Conservation (phyloP, 2,329 filamentous ascomycete species). For the Mollisiaceae sp. region DNA sequence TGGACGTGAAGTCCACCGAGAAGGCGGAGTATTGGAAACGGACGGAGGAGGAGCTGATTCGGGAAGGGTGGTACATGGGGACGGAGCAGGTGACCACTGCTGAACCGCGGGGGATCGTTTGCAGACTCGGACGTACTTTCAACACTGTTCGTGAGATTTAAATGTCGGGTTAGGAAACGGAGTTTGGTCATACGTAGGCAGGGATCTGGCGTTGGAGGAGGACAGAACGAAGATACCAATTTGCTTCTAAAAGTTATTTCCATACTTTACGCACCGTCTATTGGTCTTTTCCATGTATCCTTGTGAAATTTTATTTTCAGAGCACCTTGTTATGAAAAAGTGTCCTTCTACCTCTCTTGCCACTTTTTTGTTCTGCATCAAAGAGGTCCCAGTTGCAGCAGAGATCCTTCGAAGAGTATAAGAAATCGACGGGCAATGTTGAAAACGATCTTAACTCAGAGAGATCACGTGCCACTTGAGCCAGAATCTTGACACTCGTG, state of each 20-base stretch:
- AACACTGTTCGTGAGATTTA: neutral
- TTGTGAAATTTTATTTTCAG: too few relatives aligned
- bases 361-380: too few relatives aligned
- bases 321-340: too few relatives aligned
- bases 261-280: too few relatives aligned
- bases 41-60: slow-evolving; percentile 65
- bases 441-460: too few relatives aligned
- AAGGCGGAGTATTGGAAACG: slow-evolving; percentile 74
- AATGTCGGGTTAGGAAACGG: too few relatives aligned
- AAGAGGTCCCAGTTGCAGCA: too few relatives aligned
- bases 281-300: neutral
- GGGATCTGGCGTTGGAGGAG: neutral
- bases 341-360: too few relatives aligned
- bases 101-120: slow-evolving; percentile 23
- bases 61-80: slow-evolving; percentile 70
- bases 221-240: neutral
- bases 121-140: neutral
- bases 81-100: slow-evolving; percentile 38
- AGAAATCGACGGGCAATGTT: too few relatives aligned
- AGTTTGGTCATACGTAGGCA: neutral
- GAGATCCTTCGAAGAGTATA: too few relatives aligned
- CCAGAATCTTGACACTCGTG: too few relatives aligned
- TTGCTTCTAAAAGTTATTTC: neutral
- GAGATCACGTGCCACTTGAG: too few relatives aligned
- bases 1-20: slow-evolving; percentile 74